phyloP scores from a whole-genome alignment of 2,329 filamentous ascomycete species.

The Arthrobotrys iridis region DNA sequence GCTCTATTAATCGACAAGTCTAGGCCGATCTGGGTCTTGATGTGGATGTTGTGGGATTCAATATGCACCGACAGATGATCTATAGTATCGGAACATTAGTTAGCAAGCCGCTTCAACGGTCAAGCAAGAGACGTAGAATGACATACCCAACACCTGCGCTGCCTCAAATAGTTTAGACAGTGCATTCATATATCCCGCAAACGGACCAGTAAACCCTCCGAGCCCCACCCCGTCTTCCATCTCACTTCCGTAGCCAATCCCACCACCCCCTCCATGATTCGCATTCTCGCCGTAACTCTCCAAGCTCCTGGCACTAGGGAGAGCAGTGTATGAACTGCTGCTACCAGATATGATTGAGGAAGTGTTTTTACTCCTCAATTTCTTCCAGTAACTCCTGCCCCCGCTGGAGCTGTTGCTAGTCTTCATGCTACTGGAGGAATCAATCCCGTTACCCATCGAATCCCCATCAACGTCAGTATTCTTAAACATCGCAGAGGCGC shows the following conservation, averaged over 20 bases:
- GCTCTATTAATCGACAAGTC: slow-evolving; percentile 93
- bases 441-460: slow-evolving; percentile 61
- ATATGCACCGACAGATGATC: slow-evolving; percentile 55
- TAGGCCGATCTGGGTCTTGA: slow-evolving; percentile 89
- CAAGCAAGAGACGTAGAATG: neutral
- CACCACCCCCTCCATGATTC: slow-evolving; percentile 60
- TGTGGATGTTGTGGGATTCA: slow-evolving; percentile 87
- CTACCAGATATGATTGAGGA: slow-evolving; percentile 63
- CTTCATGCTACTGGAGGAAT: slow-evolving; percentile 57
- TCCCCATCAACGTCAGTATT: slow-evolving; percentile 69
- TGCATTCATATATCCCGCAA: slow-evolving; percentile 89
- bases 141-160: slow-evolving; percentile 86
- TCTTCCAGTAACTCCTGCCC: slow-evolving; percentile 71
- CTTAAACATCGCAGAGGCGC: slow-evolving; percentile 73
- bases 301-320: slow-evolving; percentile 43
- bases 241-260: slow-evolving; percentile 57
- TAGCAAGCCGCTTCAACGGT: slow-evolving; percentile 7
- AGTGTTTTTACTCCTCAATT: slow-evolving; percentile 82
- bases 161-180: slow-evolving; percentile 92
- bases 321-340: slow-evolving; percentile 43
- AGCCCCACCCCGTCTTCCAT: slow-evolving; percentile 27
- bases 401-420: slow-evolving; percentile 68
- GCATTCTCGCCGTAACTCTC: slow-evolving; percentile 62
- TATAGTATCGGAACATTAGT: slow-evolving; percentile 20
- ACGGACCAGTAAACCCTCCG: slow-evolving; percentile 80